These are phyloP conservation scores for Emericellopsis cladophorae DNA, from an alignment of 2,329 filamentous ascomycete species.

Conservation along the genomic window DNA sequence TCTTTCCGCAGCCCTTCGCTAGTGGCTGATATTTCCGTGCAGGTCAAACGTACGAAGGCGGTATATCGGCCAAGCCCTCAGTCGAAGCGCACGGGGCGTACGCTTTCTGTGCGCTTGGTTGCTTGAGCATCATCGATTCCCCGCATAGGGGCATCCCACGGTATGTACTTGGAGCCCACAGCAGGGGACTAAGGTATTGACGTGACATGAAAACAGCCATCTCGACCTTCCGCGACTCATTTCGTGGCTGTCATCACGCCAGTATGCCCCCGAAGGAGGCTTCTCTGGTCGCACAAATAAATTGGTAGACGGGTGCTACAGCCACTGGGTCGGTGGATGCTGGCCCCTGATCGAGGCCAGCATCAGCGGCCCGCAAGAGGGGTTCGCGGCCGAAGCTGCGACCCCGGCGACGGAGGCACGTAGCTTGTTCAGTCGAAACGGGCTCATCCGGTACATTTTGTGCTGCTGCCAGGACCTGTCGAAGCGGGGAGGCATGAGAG, in stretches of 20 bases:
- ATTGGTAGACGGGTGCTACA: constrained; percentile 95
- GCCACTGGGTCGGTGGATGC: constrained; percentile 92
- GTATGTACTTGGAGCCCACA: constrained; percentile 30
- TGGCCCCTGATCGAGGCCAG: constrained; percentile 84
- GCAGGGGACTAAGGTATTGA: not conserved
- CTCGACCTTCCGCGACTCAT: constrained; percentile 67
- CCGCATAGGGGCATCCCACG: constrained; percentile 62
- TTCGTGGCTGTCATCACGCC: constrained; percentile 79
- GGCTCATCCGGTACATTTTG: constrained; percentile 78
- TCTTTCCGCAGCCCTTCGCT: not conserved
- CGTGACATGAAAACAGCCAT: constrained; percentile 26
- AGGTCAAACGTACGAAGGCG: constrained; percentile 93
- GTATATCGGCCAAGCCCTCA: constrained; percentile 73
- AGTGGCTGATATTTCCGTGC: constrained; percentile 2
- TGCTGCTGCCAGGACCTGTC: constrained; percentile 70
- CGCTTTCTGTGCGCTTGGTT: constrained; percentile 86
- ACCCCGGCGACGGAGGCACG: constrained; percentile 13
- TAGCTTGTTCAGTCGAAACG: constrained; percentile 68
- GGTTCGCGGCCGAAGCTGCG: constrained; percentile 5
- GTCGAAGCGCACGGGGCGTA: constrained; percentile 94
- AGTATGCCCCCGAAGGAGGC: constrained; percentile 84
- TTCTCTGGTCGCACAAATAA: constrained; percentile 95
- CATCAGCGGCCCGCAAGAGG: constrained; percentile 38
- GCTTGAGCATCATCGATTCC: constrained; percentile 71
- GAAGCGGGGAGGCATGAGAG: constrained; percentile 67